phyloP scores from a whole-genome alignment of 2,329 filamentous ascomycete species.

The Geosmithia putterillii region DNA sequence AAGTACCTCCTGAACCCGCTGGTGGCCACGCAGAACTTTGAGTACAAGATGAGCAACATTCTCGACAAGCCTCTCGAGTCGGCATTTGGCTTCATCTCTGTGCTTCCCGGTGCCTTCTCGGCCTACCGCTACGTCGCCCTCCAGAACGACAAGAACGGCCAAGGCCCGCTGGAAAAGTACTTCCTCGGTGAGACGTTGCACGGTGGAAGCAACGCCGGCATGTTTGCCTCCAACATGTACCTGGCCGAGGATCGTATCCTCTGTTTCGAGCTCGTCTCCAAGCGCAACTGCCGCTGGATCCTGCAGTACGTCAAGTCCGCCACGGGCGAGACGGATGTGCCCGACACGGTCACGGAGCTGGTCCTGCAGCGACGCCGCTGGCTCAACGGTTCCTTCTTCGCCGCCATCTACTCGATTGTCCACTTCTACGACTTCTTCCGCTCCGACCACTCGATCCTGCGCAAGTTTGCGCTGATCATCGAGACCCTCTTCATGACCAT shows the following conservation, averaged over 20 bases:
- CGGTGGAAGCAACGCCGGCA: constrained; percentile 78
- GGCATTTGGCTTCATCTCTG: constrained; percentile 93
- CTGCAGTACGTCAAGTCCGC: constrained; percentile 97
- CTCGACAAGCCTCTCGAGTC: constrained; percentile 96
- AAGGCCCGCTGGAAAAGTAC: constrained; percentile 91
- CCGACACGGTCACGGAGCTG: constrained; percentile 85
- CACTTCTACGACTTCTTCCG: constrained; percentile 96
- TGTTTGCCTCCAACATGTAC: constrained; percentile 99
- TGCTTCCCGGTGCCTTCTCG: constrained; percentile 95
- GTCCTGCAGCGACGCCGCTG: constrained; percentile 92
- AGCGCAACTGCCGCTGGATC: constrained; percentile 95
- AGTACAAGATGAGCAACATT: constrained; percentile 99
- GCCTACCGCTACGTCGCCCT: constrained; percentile 90
- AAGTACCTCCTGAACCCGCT: constrained; percentile 87
- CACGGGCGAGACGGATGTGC: constrained; percentile 93
- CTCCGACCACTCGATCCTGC: constrained; percentile 74
- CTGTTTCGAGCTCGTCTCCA: constrained; percentile 95
- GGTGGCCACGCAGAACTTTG: constrained; percentile 94
- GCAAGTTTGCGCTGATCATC: constrained; percentile 81
- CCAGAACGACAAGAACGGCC: constrained; percentile 91
- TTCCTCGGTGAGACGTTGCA: constrained; percentile 96
- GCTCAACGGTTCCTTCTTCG: constrained; percentile 98
- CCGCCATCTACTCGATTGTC: constrained; percentile 84
- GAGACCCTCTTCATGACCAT: constrained; percentile 92
- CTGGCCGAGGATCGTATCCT: constrained; percentile 97